These are phyloP conservation scores for Peziza echinospora DNA, from an alignment of 495 filamentous ascomycete species.

Conservation along the genomic window DNA sequence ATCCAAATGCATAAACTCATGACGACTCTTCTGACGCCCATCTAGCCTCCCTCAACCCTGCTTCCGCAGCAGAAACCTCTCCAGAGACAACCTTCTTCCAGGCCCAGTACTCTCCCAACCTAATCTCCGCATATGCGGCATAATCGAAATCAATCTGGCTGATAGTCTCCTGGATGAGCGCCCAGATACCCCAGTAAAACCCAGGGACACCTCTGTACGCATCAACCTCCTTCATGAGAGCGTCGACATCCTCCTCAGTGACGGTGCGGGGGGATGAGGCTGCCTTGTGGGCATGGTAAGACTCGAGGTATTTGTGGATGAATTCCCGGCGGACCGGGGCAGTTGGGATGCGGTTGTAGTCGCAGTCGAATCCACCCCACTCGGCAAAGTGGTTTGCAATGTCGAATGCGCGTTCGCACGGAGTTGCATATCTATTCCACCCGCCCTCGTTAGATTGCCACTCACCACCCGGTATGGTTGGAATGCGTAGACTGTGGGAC, in stretches of 20 bases:
- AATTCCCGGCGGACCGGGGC: constrained; percentile 57
- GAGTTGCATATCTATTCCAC: constrained; percentile 43
- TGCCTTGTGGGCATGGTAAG: constrained; percentile 31
- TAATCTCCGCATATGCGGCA: constrained; percentile 64
- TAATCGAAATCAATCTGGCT: constrained; percentile 97
- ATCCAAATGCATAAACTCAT: not conserved
- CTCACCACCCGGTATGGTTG: not conserved
- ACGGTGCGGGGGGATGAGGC: constrained; percentile 15
- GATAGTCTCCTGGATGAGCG: constrained; percentile 85
- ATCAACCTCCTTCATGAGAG: constrained; percentile 61
- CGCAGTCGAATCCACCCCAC: constrained; percentile 94
- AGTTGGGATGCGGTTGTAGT: constrained; percentile 65
- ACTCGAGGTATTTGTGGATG: constrained; percentile 53
- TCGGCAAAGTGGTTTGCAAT: constrained; percentile 98
- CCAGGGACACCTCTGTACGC: constrained; percentile 74
- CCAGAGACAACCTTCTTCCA: constrained; percentile 61
- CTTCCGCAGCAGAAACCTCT: constrained; percentile 25
- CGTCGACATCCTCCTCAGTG: constrained; percentile 38
- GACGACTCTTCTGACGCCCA: constrained; percentile 52
- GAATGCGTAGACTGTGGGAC: constrained; percentile 5
- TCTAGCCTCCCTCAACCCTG: constrained; percentile 45
- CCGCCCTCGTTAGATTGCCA: not conserved
- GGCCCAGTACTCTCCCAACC: constrained; percentile 86
- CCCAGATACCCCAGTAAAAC: constrained; percentile 86
- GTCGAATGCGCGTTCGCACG: constrained; percentile 91